Evolutionary conservation across 345 rosid genomes (phyloP), one percentile per base, ranked within the genome.

Genomic region (Pistacia integerrima): DNA sequence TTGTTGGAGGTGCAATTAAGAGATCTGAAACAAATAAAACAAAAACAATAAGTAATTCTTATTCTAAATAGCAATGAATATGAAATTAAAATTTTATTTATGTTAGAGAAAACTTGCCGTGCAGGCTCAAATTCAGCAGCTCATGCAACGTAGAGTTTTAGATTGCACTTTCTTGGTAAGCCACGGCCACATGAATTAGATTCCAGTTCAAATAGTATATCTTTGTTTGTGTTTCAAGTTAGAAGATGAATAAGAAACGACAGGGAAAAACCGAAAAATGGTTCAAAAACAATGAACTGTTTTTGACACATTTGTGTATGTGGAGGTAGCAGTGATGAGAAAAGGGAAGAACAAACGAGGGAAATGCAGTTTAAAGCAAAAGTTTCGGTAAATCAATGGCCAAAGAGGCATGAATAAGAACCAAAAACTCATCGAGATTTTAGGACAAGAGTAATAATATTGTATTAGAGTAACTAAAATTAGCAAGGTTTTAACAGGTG

Each of bases 311-410:
- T 51, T 79, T 46, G 78, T 54, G 54, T 73, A 67, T 30, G 33
- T 30, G 75, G 73, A 81, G 74, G 65, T 68, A 73, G 65, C 25
- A 72, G 67, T 76, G 81, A 70, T 57, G 74, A 70, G 75, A 81
- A 78, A 81, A 77, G 77, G 79, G 57, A 54, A 14, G 70, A 52
- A 67, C 69, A 41, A 74, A 63, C 48, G 62, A 38, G 46, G 72
- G 17, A 75, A 60, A 54, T 72, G 70, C 67, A 77, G 78, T 73
- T 79, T 77, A 61, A 76, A 79, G 84, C 87, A 80, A 75, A 48
- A 61, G 11, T 85, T 74, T 63, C 81, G 86, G 77, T 66, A n/a
- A 82, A 77, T 84, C 78, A 67, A 78, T 76, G 90, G 90, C 73
- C 64, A 36, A 35, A 13, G 44, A 38, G 30, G 48, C 61, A 49